These are phyloP conservation scores for Mycena indigotica DNA, from an alignment of 768 basidiomycete species.

Conservation along the genomic window DNA sequence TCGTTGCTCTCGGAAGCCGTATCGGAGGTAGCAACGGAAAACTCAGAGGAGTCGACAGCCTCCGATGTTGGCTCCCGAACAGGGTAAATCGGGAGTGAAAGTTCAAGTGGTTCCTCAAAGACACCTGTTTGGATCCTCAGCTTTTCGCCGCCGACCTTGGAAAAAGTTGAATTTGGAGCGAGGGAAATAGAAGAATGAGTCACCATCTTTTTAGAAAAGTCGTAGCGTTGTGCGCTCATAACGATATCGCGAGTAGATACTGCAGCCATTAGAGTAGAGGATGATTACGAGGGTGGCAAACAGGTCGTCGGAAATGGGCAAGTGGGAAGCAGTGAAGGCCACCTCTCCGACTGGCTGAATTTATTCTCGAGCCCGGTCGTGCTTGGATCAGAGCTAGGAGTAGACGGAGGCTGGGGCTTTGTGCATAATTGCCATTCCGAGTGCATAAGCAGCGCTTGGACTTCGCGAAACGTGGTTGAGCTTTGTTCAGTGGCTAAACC, in stretches of 20 bases:
- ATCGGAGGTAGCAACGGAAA: background rate
- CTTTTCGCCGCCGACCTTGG: background rate
- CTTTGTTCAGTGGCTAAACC: background rate
- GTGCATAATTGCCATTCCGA: background rate
- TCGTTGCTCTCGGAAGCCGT: background rate
- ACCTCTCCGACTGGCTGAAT: background rate
- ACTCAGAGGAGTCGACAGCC: background rate
- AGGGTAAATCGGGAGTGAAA: background rate
- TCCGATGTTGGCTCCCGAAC: background rate
- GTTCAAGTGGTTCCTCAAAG: background rate
- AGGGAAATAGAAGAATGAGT: too few species aligned
- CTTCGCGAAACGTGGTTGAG: background rate
- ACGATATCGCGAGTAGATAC: background rate
- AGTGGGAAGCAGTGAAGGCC: background rate
- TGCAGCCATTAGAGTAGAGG: background rate
- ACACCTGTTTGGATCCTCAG: background rate
- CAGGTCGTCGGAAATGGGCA: background rate
- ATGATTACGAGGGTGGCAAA: background rate
- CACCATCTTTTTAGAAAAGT: background rate
- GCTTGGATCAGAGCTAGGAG: background rate
- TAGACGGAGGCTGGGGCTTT: background rate
- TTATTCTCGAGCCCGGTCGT: background rate
- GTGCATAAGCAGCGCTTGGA: background rate
- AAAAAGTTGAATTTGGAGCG: too few species aligned
- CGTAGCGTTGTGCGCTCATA: background rate